Percentiles rank a stretch among this genome's conserved stretches.
Conservation (phyloP, 1,139 yeast species). For the Geotrichum candidum region DNA sequence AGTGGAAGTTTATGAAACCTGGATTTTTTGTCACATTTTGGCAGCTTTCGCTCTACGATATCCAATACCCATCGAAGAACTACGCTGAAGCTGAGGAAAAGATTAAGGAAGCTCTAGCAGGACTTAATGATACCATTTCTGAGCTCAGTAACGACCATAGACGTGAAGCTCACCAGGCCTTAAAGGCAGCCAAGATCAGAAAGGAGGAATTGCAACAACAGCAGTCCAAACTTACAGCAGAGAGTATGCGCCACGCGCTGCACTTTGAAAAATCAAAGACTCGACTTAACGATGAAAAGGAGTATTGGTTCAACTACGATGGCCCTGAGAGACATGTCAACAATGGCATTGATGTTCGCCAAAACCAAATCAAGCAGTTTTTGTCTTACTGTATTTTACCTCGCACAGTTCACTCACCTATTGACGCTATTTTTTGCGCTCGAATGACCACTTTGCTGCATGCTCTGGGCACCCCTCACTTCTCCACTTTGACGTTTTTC, state of each 20-base stretch:
- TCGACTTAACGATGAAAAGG: constrained; percentile 33
- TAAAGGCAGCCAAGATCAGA: constrained; percentile 18
- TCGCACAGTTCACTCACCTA: constrained; percentile 69
- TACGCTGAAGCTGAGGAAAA: constrained; percentile 47
- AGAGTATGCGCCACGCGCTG: constrained; percentile 31
- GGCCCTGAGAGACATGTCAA: constrained; percentile 20
- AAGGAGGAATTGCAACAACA: constrained; percentile 23
- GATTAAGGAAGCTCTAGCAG: constrained; percentile 20
- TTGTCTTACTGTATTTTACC: constrained; percentile 69
- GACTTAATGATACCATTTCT: constrained; percentile 16
- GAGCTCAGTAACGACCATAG: constrained; percentile 15
- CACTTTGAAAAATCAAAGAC: constrained; percentile 34
- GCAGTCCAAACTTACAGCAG: constrained; percentile 28
- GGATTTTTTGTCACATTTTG: constrained; percentile 61
- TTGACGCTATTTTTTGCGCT: constrained; percentile 73
- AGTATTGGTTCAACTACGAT: constrained; percentile 32
- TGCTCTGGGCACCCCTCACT: constrained; percentile 40
- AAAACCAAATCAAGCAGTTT: constrained; percentile 37
- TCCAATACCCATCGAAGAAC: constrained; percentile 47
- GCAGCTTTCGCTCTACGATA: constrained; percentile 70
- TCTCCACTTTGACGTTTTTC: constrained; percentile 43
- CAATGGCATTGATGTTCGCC: constrained; percentile 28
- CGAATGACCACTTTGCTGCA: constrained; percentile 53
- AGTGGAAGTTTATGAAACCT: constrained; percentile 40
- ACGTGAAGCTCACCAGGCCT: constrained; percentile 16